phyloP scores from a whole-genome alignment of 805 yeast species.

The Ogataea dorogensis region DNA sequence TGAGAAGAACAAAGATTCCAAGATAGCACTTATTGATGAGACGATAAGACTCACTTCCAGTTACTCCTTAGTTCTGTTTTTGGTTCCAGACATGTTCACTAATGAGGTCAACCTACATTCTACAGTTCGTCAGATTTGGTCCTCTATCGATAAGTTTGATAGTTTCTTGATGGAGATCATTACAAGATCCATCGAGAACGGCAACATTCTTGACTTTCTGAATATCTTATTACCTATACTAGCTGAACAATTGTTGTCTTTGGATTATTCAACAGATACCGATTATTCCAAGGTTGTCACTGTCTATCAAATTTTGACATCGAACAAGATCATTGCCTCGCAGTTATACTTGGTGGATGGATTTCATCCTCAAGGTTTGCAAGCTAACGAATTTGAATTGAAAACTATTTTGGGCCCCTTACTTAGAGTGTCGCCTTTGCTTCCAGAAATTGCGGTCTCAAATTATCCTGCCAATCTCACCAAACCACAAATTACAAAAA shows the following conservation, averaged over 20 bases:
- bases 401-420: constrained; percentile 75
- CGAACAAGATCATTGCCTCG: constrained; percentile 60
- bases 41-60: constrained; percentile 50
- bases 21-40: constrained; percentile 44
- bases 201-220: constrained; percentile 57
- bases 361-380: constrained; percentile 47
- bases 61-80: constrained; percentile 67
- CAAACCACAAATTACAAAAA: constrained; percentile 44
- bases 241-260: constrained; percentile 35
- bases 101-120: constrained; percentile 37
- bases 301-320: constrained; percentile 55
- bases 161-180: constrained; percentile 55
- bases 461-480: constrained; percentile 42
- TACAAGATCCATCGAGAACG: constrained; percentile 63
- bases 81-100: constrained; percentile 61
- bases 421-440: constrained; percentile 70
- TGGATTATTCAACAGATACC: constrained; percentile 48
- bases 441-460: constrained; percentile 45
- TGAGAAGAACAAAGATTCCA: constrained; percentile 37
- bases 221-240: constrained; percentile 49
- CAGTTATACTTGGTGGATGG: constrained; percentile 55
- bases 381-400: constrained; percentile 55
- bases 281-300: constrained; percentile 53
- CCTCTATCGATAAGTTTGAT: constrained; percentile 33
- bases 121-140: constrained; percentile 27